Base-by-base conservation (phyloP, 345 rosid species). In the Isatis tinctoria region DNA sequence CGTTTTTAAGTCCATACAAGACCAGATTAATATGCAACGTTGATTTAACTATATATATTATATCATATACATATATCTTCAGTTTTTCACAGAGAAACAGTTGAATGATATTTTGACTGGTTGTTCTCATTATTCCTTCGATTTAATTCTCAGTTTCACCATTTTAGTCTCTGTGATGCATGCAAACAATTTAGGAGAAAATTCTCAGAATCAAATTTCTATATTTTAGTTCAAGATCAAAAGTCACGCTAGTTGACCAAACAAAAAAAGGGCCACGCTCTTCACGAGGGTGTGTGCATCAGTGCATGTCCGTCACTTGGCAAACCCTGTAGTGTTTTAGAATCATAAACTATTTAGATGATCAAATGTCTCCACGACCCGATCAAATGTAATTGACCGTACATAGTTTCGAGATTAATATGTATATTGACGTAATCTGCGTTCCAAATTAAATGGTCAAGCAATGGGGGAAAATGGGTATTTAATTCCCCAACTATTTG, bases 221-320 rank as follows among this genome's bases (percentile, higher is more conserved):
- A 3, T 9, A 36, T 10, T 9, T 10, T 0, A 35, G 17, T 10
- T 20, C 6, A 14, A 40, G 2, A 40, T 26, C 33, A 30, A 30
- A 1, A 30, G 33, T 30, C 6, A 30, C 33, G 33, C 33, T 4
- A 33, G 36, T 33, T 33, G 36, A 33, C 9, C 36, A 1, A 33
- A n/a, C n/a, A n/a, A 33, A 33, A 33, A 33, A 33, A 1, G 0
- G 36, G 6, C 1, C 24, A 28, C 8, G 17, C 68, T 44, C 53
- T 26, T 16, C 10, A 44, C 54, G 54, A 63, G 10, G 14, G 14
- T 39, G 14, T 10, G 13, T 11, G 43, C 14, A 33, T 28, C 36
- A 27, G 52, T 63, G 68, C 68, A 63, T 63, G 68, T 63, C 2
- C 27, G 37, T 24, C 17, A 44, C 68, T 28, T 63, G 68, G 68